Base-by-base conservation (phyloP, 164 flowering plant species). In the Kingdonia uniflora region DNA sequence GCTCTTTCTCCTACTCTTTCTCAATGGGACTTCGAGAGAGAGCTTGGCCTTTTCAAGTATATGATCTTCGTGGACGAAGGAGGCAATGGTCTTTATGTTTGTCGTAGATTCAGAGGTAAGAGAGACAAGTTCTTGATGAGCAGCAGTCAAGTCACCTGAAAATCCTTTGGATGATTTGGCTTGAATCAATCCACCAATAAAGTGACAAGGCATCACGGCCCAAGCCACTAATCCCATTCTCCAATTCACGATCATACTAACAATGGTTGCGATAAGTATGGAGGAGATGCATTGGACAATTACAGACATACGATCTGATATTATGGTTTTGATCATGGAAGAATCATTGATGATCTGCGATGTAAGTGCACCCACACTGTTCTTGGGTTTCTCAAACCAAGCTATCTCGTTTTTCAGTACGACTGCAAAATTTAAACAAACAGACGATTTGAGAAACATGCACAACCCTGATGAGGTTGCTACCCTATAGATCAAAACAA, bases 141-240 rank as follows among this genome's bases (percentile, higher is more conserved):
- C 69, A 40, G 76, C 65, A 35, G 78, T 55, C 23, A 66, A 67
- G 58, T 73, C 76, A 22, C 80, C 70, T 56, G 85, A 56, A 63
- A 82, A 85, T 44, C 84, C 84, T 63, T 69, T 72, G 35, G 84
- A 79, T 16, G 82, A 78, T 63, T 74, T 78, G 64, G 88, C 85
- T 67, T 85, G 89, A 51, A 80, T 66, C 3, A 82, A 62, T 19
- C 94, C 94, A 17, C 88, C 86, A 16, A 82, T 79, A 65, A 78
- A 80, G 74, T 82, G 94, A 68, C 88, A 82, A 47, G 94, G 88
- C 94, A 85, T 85, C 56, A 85, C 86, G 17, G 92, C 92, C 92
- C 88, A 81, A 56, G 88, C 85, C 20, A 81, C 92, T 22, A 84
- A 67, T 47, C 63, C 77, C 92, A 84, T 81, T 68, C 86, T 73